These are phyloP conservation scores for Tulasnella calospora DNA, from an alignment of 768 basidiomycete genomes.

Conservation along the genomic window DNA sequence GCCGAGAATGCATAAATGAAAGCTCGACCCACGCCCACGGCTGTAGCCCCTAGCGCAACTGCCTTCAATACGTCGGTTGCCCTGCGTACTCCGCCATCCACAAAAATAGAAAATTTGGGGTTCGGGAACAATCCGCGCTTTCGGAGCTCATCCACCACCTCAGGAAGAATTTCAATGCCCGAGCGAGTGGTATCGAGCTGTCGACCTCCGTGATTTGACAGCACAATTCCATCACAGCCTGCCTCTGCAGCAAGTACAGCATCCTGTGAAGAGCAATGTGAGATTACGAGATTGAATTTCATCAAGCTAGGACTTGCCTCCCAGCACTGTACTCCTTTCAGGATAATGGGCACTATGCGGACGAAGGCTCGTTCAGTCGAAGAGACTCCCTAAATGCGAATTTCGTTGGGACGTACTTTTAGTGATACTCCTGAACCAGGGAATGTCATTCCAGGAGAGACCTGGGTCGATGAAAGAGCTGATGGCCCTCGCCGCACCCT, in stretches of 20 bases:
- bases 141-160: constrained; percentile 70
- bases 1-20: constrained; percentile 85
- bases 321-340: constrained; percentile 88
- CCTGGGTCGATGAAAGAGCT: constrained; percentile 94
- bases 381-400: background rate
- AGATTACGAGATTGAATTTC: background rate
- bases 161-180: constrained; percentile 83
- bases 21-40: constrained; percentile 80
- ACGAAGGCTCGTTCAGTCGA: constrained; percentile 4
- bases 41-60: constrained; percentile 82
- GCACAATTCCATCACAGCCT: constrained; percentile 68
- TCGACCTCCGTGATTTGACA: constrained; percentile 83
- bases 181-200: constrained; percentile 78
- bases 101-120: constrained; percentile 72
- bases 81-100: constrained; percentile 92
- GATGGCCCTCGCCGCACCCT: constrained; percentile 92
- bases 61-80: constrained; percentile 89
- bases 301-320: constrained; percentile 43
- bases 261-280: constrained; percentile 45
- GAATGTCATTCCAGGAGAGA: constrained; percentile 77
- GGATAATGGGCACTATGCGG: constrained; percentile 72
- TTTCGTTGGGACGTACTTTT: constrained; percentile 42
- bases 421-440: constrained; percentile 71
- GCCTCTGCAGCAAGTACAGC: constrained; percentile 77
- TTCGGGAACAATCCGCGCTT: constrained; percentile 61